These are phyloP conservation scores for Hypomyces perniciosus DNA, from an alignment of 2,329 filamentous ascomycete genomes.

Conservation along the genomic window DNA sequence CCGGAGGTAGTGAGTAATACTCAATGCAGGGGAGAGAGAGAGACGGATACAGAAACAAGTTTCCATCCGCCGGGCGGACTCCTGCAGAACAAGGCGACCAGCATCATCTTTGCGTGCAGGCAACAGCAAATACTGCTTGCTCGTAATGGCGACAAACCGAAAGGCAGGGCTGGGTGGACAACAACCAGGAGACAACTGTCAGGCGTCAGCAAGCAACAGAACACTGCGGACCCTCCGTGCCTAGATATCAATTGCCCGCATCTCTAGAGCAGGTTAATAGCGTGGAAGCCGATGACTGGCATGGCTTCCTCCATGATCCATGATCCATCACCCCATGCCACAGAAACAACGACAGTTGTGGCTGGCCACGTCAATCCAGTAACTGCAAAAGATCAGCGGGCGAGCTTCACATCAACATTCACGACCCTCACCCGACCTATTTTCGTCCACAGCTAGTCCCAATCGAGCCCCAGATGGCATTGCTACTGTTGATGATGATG, in stretches of 20 bases:
- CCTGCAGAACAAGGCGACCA: neutral
- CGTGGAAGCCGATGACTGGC: constrained; percentile 3
- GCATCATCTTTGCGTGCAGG: neutral
- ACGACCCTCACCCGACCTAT: neutral
- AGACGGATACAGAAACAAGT: neutral
- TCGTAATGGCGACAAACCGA: neutral
- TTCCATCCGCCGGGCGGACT: neutral
- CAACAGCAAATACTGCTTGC: neutral
- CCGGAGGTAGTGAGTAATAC: too few species aligned
- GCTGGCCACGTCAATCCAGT: constrained; percentile 1
- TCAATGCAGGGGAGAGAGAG: neutral
- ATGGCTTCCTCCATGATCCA: constrained; percentile 3
- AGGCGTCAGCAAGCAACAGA: too few species aligned
- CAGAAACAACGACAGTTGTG: neutral
- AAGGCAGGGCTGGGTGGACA: neutral
- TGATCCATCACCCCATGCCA: neutral
- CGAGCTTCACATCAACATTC: neutral
- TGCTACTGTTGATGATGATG: too few species aligned
- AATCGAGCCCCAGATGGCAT: too few species aligned
- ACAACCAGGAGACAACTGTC: too few species aligned
- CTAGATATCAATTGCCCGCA: too few species aligned
- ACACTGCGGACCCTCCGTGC: too few species aligned
- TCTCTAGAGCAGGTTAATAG: too few species aligned
- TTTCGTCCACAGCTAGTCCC: neutral
- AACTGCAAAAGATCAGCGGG: constrained; percentile 1